Conservation (phyloP, 106 monocot genomes). For the Dendrobium huoshanense region DNA sequence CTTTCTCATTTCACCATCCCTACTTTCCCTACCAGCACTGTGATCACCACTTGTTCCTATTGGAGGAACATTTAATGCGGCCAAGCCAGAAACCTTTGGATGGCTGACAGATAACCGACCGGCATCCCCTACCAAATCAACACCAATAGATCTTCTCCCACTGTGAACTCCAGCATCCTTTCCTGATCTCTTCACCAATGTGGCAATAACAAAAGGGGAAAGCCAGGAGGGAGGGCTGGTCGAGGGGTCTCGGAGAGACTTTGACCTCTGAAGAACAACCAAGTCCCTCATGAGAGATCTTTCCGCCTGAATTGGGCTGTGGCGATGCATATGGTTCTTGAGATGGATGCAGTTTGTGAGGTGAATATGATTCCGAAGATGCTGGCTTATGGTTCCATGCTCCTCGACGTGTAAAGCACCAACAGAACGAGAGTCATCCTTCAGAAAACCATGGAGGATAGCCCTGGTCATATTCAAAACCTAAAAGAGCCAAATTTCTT, state of each 20-base stretch:
- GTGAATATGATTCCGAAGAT: slow-evolving; percentile 70
- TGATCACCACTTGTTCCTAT: slow-evolving; percentile 8
- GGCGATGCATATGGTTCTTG: slow-evolving; percentile 68
- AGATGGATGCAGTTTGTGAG: slow-evolving; percentile 93
- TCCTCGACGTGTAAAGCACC: slow-evolving; percentile 13
- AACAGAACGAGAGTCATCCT: slow-evolving; percentile 14
- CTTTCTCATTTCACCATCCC: slow-evolving; percentile 6
- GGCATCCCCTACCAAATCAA: slow-evolving; percentile 25
- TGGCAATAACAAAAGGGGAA: slow-evolving; percentile 32
- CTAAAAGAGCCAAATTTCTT: not conserved
- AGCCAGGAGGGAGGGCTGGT: slow-evolving; percentile 72
- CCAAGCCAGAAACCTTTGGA: slow-evolving; percentile 10
- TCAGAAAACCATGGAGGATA: not conserved
- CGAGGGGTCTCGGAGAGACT: slow-evolving; percentile 83
- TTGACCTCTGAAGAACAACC: slow-evolving; percentile 66
- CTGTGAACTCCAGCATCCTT: slow-evolving; percentile 21
- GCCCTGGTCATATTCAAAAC: slow-evolving; percentile 11
- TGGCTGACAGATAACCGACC: slow-evolving; percentile 28
- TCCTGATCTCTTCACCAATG: slow-evolving; percentile 16
- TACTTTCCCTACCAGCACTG: not conserved
- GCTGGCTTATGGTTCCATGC: slow-evolving; percentile 30
- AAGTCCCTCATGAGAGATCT: slow-evolving; percentile 75
- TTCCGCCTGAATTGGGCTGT: slow-evolving; percentile 46
- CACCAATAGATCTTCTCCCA: slow-evolving; percentile 39
- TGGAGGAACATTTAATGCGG: slow-evolving; percentile 21